phyloP scores from a whole-genome alignment of 2,329 filamentous ascomycete species.

The Alternaria arbusti region DNA sequence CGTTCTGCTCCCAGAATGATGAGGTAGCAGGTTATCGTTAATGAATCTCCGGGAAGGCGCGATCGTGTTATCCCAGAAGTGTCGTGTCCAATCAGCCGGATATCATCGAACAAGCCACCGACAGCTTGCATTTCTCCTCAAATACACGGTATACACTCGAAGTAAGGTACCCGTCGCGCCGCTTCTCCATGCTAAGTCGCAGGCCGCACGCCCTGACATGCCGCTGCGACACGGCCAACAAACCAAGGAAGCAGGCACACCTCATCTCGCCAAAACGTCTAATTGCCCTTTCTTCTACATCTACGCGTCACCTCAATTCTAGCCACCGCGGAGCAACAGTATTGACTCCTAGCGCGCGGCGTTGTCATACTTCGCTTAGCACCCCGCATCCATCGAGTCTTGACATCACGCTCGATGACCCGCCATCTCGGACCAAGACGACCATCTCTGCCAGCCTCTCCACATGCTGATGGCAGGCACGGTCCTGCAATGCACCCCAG shows the following conservation, averaged over 20 bases:
- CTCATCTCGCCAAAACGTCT: background rate
- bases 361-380: conserved; percentile 15
- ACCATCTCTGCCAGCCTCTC: background rate
- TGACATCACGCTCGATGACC: conserved; percentile 17
- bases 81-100: background rate
- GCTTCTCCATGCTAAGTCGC: background rate
- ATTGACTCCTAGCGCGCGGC: conserved; percentile 18
- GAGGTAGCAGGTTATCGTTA: background rate
- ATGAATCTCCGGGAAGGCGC: background rate
- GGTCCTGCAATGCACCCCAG: conserved; percentile 14
- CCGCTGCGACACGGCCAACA: background rate
- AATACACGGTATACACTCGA: background rate
- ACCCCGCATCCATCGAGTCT: conserved; percentile 16
- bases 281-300: background rate
- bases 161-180: background rate
- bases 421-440: background rate
- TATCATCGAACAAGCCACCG: background rate
- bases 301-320: background rate
- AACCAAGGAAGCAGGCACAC: background rate
- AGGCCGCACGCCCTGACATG: conserved; percentile 11
- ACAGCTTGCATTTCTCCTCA: background rate
- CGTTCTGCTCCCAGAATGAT: background rate
- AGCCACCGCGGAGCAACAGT: background rate
- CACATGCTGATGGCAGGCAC: conserved; percentile 14
- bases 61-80: background rate